phyloP scores from a whole-genome alignment of 441 rosid species.

The Croton laevigatus region DNA sequence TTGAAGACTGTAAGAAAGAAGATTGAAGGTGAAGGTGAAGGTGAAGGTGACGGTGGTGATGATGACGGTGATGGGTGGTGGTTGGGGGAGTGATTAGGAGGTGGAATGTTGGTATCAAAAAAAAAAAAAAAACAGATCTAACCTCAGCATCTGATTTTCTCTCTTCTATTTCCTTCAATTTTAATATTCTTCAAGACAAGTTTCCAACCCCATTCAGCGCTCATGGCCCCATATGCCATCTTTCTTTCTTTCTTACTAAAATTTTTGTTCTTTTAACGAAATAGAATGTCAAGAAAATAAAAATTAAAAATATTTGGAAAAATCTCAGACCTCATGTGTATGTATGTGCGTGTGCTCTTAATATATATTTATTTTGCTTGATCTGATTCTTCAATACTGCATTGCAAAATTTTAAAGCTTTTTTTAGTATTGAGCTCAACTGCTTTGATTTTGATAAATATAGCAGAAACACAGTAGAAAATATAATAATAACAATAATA shows the following conservation, averaged over 20 bases:
- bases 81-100: slow-evolving; percentile 15
- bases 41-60: not conserved
- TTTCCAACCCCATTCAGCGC: slow-evolving; percentile 29
- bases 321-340: slow-evolving; percentile 19
- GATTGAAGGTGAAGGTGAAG: slow-evolving; percentile 8
- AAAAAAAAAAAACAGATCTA: slow-evolving; percentile 21
- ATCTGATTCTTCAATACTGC: not conserved
- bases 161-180: slow-evolving; percentile 27
- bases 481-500: too few relatives aligned
- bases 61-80: slow-evolving; percentile 3
- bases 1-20: slow-evolving; percentile 21
- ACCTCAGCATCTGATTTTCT: slow-evolving; percentile 15
- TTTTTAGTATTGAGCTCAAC: not conserved
- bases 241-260: slow-evolving; percentile 9
- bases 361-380: not conserved
- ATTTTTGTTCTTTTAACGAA: not conserved
- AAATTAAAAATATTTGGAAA: not conserved
- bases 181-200: slow-evolving; percentile 28
- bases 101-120: slow-evolving; percentile 37
- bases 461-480: slow-evolving; percentile 6
- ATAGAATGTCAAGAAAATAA: not conserved
- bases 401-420: not conserved
- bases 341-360: too few relatives aligned
- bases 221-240: slow-evolving; percentile 26
- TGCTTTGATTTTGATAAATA: slow-evolving; percentile 4